Evolutionary conservation across 106 monocot species (phyloP), one percentile per base, ranked within the genome.

Genomic region (Dioscorea zingiberensis): DNA sequence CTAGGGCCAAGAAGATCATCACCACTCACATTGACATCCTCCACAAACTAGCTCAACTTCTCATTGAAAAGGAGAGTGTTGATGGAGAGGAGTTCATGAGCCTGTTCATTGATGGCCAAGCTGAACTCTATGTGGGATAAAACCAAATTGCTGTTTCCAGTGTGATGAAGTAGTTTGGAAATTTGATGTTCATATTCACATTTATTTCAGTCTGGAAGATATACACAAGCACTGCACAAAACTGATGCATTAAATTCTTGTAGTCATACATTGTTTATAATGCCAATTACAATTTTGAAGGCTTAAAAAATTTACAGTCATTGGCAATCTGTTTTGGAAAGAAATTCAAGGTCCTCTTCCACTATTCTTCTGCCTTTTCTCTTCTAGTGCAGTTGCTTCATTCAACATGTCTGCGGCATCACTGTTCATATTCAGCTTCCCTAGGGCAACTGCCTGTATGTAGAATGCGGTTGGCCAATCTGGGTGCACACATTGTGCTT

Each of bases 71-170:
- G 70, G 91, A 97, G 62, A 77, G 83, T 0, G 91, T 97, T 9
- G 95, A 97, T 62, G 97, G 97, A 0, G 97, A 98, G 68, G 97
- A 98, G 81, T 98, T 98, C 86, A 92, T 98, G 97, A 98, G 95
- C 74, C 64, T 98, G 51, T 98, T 98, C 76, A 92, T 98, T 27
- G 97, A 98, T 66, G 97, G 97, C 70, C 77, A 98, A 59, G 92
- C 97, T n/a, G 97, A 98, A 63, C 63, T 98, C 18, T 98, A 60
- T 80, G 75, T 92, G 48, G 78, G 79, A 58, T 98, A 44, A 65
- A n/a, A n/a, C n/a, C n/a, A n/a, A n/a, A n/a, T n/a, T n/a, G n/a
- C n/a, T n/a, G n/a, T n/a, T n/a, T n/a, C 3, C n/a, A 22, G 13
- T 32, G 21, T 55, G 7, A 38, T 32, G 17, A 48, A 47, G 26